Conservation (phyloP, 2,329 filamentous ascomycete genomes). For the Didymella pinodella region DNA sequence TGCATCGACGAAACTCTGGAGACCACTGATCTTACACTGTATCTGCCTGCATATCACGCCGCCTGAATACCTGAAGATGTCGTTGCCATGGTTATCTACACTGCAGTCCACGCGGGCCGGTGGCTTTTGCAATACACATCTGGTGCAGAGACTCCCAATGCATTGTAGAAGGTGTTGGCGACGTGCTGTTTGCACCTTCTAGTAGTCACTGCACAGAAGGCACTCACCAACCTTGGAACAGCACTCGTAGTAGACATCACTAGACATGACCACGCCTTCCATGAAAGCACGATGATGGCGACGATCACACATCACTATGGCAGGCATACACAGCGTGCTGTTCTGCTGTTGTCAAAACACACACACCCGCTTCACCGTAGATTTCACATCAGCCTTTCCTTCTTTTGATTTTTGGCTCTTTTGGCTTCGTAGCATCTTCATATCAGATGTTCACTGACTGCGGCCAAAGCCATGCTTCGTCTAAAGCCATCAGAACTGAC, state of each 20-base stretch:
- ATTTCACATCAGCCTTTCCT: background rate
- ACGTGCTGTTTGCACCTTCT: conserved; percentile 1
- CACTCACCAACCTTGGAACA: background rate
- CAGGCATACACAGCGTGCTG: background rate
- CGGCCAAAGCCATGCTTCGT: conserved; percentile 43
- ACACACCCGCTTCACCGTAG: background rate
- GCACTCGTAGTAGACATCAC: background rate
- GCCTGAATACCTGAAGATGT: background rate
- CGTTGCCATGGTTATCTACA: background rate
- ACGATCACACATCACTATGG: conserved; percentile 6
- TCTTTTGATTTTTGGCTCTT: conserved; percentile 4
- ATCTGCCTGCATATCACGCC: background rate
- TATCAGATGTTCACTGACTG: conserved; percentile 20
- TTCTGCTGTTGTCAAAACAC: background rate
- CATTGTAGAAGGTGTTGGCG: background rate
- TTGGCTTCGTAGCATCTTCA: conserved; percentile 20
- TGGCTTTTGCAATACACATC: background rate
- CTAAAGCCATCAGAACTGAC: conserved; percentile 48
- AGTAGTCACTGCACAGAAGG: background rate
- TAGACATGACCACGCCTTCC: conserved; percentile 1
- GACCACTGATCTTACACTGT: background rate
- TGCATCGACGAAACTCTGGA: background rate
- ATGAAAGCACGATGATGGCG: background rate
- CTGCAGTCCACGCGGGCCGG: background rate
- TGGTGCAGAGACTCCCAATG: background rate